Percentiles rank a stretch among this genome's conserved stretches.
Evolutionary conservation across 2,329 filamentous ascomycete species (phyloP).

Genomic region (Aphanoascus verrucosus): DNA sequence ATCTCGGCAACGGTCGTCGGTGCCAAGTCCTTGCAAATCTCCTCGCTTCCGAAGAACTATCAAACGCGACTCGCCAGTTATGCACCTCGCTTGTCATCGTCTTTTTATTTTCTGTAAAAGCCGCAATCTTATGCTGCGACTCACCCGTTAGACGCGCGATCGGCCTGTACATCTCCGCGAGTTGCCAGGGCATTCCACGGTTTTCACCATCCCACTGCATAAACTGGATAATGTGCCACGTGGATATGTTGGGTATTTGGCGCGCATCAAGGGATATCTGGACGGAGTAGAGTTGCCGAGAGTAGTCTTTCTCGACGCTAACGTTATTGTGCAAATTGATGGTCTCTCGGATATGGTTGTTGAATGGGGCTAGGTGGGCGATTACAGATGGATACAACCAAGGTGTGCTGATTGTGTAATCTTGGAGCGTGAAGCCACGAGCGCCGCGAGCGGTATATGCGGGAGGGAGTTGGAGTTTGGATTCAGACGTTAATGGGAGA

Average conservation of each 20-base stretch:
- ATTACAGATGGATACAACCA: conserved; percentile 14
- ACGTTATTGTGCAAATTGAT: conserved; percentile 16
- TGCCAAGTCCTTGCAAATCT: conserved; percentile 47
- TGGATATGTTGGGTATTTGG: conserved; percentile 4
- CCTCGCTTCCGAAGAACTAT: conserved; percentile 44
- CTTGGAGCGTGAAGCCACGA: conserved; percentile 11
- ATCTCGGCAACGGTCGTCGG: conserved; percentile 33
- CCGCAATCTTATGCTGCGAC: conserved; percentile 11
- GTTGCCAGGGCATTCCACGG: conserved; percentile 14
- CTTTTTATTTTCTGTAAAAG: background rate
- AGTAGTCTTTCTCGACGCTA: background rate
- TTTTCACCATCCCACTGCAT: conserved; percentile 15
- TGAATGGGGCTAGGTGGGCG: conserved; percentile 16
- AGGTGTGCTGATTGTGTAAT: conserved; percentile 18
- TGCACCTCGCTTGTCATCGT: background rate
- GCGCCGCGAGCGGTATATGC: conserved; percentile 8
- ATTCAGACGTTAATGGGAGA: conserved; percentile 10
- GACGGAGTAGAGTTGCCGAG: conserved; percentile 13
- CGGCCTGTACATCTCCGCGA: conserved; percentile 12
- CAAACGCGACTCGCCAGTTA: conserved; percentile 48
- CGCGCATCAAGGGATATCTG: conserved; percentile 15
- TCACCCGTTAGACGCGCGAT: conserved; percentile 12
- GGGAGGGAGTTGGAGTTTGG: conserved; percentile 13
- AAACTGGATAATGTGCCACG: conserved; percentile 11
- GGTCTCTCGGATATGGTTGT: conserved; percentile 11